These are phyloP conservation scores for Penicillium malachiteum DNA, from an alignment of 495 filamentous ascomycete genomes.

Conservation along the genomic window DNA sequence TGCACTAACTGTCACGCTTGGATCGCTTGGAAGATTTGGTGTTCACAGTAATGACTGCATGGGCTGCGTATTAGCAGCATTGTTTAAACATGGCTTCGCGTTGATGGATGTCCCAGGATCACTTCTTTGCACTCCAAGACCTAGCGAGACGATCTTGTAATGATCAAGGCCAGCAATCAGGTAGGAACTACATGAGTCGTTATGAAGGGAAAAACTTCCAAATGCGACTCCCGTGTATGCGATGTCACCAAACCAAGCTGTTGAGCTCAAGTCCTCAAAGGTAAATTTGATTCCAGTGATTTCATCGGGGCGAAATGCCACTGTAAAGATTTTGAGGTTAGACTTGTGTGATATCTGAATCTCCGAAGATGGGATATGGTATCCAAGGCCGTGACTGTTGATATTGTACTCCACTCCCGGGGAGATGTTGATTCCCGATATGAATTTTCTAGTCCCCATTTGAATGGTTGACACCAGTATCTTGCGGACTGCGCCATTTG, in stretches of 20 bases:
- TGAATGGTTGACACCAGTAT: not conserved
- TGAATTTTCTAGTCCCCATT: not conserved
- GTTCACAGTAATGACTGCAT: too few relatives aligned
- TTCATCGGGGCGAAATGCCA: not conserved
- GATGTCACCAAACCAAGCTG: not conserved
- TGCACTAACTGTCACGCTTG: too few relatives aligned
- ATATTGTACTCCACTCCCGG: not conserved
- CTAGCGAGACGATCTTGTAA: not conserved
- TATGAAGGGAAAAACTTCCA: not conserved
- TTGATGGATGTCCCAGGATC: too few relatives aligned
- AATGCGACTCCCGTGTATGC: not conserved
- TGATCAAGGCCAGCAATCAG: not conserved
- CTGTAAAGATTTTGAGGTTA: not conserved
- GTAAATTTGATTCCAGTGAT: not conserved
- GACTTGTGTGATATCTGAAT: not conserved
- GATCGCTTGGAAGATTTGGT: too few relatives aligned
- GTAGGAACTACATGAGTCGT: not conserved
- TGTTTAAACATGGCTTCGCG: too few relatives aligned
- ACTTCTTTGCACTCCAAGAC: not conserved
- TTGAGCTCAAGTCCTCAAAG: not conserved
- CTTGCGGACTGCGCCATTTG: not conserved
- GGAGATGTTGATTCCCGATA: not conserved
- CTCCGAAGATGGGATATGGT: not conserved
- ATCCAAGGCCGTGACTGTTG: not conserved
- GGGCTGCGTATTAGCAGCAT: too few relatives aligned